Evolutionary conservation across 164 flowering plant species (phyloP), one percentile per base, ranked within the genome.

Genomic region (Cinnamomum micranthum): DNA sequence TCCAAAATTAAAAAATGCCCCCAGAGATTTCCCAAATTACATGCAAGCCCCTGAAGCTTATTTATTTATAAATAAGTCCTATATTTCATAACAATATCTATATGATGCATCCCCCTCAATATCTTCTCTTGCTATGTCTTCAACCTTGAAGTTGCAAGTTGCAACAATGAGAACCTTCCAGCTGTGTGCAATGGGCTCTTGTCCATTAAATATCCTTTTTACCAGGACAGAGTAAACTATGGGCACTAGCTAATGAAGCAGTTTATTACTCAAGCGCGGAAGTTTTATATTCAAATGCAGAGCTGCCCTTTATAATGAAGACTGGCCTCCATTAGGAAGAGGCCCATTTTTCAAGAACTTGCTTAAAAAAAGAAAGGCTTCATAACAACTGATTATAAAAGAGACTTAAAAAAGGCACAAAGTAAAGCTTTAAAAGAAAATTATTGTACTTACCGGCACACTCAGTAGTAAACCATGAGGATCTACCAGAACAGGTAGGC

Each of bases 401-500:
- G 20, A 41, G 47, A 41, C 11, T 41, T 41, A 1, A 55, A 55
- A 17, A 55, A 15, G 60, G 60, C 5, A 55, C 60, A 55, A 4
- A 55, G 15, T 17, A 14, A 55, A 20, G 60, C 4, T 58, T 66
- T 11, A 2, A 6, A 60, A 71, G 41, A 17, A 24, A 62, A 14
- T 2, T n/a, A 33, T 27, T 41, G 31, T 51, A 74, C 91, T 41
- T 86, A 95, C 98, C 71, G 97, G 99, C 62, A 90, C 86, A 73
- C 94, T 86, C 55, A 91, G 81, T 63, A 95, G 72, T 60, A 80
- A 78, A 47, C 91, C 95, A 62, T 87, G 83, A 63, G 78, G 67
- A 82, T 81, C 82, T 52, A 91, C 85, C 68, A 95, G 76, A 60
- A 95, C 99, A 71, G 97, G 99, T 11, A 95, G 79, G 80, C 91